Evolutionary conservation across 192 early-diverging fungal genomes (phyloP), one percentile per base, ranked within the genome.

Genomic region (Coemansia umbellata): DNA sequence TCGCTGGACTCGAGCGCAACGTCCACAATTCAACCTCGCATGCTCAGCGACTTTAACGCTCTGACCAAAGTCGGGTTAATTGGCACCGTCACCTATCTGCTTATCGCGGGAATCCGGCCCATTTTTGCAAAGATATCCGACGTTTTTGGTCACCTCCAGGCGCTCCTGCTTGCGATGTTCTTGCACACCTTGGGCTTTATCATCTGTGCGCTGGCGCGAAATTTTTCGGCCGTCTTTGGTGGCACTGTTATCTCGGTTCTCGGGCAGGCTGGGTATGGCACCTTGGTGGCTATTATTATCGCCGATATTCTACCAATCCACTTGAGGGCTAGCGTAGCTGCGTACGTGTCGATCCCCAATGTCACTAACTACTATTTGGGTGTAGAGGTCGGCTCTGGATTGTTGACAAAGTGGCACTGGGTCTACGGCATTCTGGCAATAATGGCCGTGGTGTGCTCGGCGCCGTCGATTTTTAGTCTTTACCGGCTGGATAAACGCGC

Each of bases 331-430:
- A 53, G 41, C 26, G 53, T 63, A 5, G 49, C 71, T 0, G 63
- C 71, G 6, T 74, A 58, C 23, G 54, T 66, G 11, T 74, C 71
- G 0, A 31, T 74, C 0, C 71, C 71, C 15, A 54, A 53, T 17
- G 64, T 74, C 33, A 67, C 64, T 19, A 74, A 74, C 53, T 74
- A 74, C 37, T 74, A 67, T 39, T 17, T 74, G 33, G 71, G 71
- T 8, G 54, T 74, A 4, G 71, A 63, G 42, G 51, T 74, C 0
- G 71, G 60, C 35, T 23, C 58, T 4, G 52, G 71, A 6, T 37
- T 74, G 18, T 24, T 47, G 3, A 21, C 47, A 23, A 23, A 32
- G 35, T 74, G 71, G 71, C 71, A 66, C 31, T 74, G 71, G 71
- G 71, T 74, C 11, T 74, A 74, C 56, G 60, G 59, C 7, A 51